phyloP scores from a whole-genome alignment of 2,329 filamentous ascomycete genomes.

The Fonsecaea nubica region DNA sequence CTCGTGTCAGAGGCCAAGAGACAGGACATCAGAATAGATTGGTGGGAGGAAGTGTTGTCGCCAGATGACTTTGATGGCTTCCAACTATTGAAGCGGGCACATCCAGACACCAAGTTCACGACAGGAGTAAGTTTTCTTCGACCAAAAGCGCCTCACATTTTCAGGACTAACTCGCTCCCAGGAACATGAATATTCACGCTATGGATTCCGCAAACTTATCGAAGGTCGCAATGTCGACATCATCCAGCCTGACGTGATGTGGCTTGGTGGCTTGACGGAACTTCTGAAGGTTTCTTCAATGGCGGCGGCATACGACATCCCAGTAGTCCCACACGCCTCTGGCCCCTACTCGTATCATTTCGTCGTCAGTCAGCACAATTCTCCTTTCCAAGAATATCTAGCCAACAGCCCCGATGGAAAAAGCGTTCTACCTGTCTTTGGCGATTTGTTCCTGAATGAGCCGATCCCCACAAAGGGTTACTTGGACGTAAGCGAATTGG shows the following conservation, averaged over 20 bases:
- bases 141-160: neutral
- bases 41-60: constrained; percentile 94
- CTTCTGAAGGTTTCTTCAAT: constrained; percentile 86
- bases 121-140: constrained; percentile 62
- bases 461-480: constrained; percentile 85
- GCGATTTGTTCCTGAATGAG: constrained; percentile 87
- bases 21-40: constrained; percentile 85
- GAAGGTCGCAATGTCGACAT: constrained; percentile 92
- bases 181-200: constrained; percentile 93
- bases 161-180: constrained; percentile 15
- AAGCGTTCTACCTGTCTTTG: constrained; percentile 89
- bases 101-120: constrained; percentile 90
- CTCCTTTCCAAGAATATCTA: constrained; percentile 93
- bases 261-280: constrained; percentile 92
- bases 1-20: constrained; percentile 81
- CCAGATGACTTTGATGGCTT: constrained; percentile 94
- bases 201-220: constrained; percentile 92
- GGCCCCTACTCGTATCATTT: constrained; percentile 97
- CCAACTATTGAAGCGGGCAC: constrained; percentile 84
- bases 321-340: constrained; percentile 92
- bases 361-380: constrained; percentile 90
- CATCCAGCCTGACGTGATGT: constrained; percentile 96
- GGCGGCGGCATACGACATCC: constrained; percentile 91
- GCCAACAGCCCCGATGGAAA: constrained; percentile 92
- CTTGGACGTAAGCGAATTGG: constrained; percentile 77